phyloP scores from a whole-genome alignment of 2,329 filamentous ascomycete genomes.

The Trichoderma simmonsii region DNA sequence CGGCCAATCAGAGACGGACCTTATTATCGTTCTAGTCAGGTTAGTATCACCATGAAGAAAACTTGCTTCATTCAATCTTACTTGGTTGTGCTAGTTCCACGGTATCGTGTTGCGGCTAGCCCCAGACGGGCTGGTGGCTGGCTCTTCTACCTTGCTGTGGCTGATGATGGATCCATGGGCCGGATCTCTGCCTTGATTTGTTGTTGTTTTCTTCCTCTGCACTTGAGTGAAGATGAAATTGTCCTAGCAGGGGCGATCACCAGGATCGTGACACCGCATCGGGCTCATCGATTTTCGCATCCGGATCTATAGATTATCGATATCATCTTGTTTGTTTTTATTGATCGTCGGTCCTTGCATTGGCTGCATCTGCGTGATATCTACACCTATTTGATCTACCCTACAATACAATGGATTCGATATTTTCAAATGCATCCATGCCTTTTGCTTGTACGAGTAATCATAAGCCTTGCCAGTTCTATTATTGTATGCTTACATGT shows the following conservation, averaged over 20 bases:
- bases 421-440: neutral
- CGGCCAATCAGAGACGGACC: neutral
- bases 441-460: neutral
- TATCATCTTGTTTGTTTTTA: neutral
- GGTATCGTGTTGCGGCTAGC: neutral
- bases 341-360: neutral
- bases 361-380: neutral
- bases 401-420: neutral
- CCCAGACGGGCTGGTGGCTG: neutral
- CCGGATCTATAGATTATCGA: neutral
- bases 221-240: neutral
- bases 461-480: neutral
- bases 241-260: neutral
- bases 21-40: neutral
- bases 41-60: neutral
- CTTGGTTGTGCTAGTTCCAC: neutral
- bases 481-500: neutral
- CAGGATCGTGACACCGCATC: neutral
- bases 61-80: neutral
- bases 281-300: neutral
- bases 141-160: neutral
- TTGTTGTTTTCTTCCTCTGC: neutral
- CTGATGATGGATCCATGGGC: neutral
- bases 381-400: neutral
- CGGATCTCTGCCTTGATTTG: neutral